phyloP scores from a whole-genome alignment of 129 eudicot species.

The Calendula officinalis region DNA sequence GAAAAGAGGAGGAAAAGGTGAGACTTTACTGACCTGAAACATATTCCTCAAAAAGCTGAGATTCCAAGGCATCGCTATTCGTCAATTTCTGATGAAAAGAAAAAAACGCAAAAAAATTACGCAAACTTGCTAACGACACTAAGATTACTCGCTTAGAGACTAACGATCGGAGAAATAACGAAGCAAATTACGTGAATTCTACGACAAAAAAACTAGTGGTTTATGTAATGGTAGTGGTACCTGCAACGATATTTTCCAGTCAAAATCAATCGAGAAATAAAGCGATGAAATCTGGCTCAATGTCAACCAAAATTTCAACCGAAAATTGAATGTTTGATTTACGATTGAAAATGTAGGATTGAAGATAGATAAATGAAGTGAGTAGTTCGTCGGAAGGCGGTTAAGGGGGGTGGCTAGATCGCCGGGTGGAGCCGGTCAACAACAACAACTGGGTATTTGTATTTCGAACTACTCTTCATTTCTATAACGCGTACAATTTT shows the following conservation, averaged over 20 bases:
- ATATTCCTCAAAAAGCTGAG: slow-evolving; percentile 27
- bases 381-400: slow-evolving; percentile 23
- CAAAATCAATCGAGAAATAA: slow-evolving; percentile 2
- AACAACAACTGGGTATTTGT: not conserved
- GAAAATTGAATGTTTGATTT: too few species aligned
- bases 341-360: not conserved
- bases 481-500: too few species aligned
- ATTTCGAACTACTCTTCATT: too few species aligned
- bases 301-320: not conserved
- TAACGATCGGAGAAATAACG: not conserved
- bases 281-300: not conserved
- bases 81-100: slow-evolving; percentile 17
- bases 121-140: not conserved
- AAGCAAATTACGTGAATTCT: too few species aligned
- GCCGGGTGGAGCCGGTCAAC: slow-evolving; percentile 20
- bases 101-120: not conserved
- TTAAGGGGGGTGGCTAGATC: slow-evolving; percentile 14
- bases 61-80: slow-evolving; percentile 19
- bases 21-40: slow-evolving; percentile 31
- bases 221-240: not conserved
- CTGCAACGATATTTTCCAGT: slow-evolving; percentile 5
- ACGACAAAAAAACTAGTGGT: too few species aligned
- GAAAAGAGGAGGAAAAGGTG: not conserved
- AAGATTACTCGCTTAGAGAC: not conserved
- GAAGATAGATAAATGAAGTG: not conserved